Conservation (phyloP, 768 basidiomycete genomes). For the Kondoa malvinella region DNA sequence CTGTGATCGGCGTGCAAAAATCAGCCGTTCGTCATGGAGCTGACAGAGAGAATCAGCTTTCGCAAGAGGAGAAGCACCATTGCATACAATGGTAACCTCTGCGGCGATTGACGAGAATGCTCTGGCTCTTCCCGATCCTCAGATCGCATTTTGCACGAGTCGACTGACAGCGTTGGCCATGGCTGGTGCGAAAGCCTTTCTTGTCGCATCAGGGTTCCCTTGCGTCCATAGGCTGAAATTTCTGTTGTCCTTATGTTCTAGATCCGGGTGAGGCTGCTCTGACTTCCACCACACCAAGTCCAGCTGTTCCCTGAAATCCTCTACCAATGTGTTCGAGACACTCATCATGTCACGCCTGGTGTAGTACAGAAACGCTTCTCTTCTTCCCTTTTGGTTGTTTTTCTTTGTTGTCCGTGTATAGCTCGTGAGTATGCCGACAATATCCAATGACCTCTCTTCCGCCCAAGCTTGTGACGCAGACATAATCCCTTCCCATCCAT, state of each 20-base stretch:
- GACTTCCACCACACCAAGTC: background rate
- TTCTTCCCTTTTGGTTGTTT: background rate
- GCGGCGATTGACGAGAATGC: too few species aligned
- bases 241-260: background rate
- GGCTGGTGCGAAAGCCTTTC: background rate
- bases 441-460: conserved; percentile 44
- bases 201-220: background rate
- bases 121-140: too few species aligned
- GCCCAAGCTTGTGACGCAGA: conserved; percentile 43
- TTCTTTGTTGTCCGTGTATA: conserved; percentile 31
- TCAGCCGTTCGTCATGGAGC: too few species aligned
- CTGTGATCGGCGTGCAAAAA: too few species aligned
- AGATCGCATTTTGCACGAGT: too few species aligned
- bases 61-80: too few species aligned
- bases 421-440: conserved; percentile 65
- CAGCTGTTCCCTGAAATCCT: background rate
- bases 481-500: conserved; percentile 31
- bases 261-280: background rate
- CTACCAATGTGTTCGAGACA: background rate
- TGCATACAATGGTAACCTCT: too few species aligned
- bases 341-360: background rate
- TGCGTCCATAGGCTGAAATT: background rate
- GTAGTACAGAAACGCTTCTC: background rate
- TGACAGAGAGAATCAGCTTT: too few species aligned
- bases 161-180: too few species aligned